These are phyloP conservation scores for Cryptosporidium muris DNA, from an alignment of 169 alveolate species.

Conservation along the genomic window DNA sequence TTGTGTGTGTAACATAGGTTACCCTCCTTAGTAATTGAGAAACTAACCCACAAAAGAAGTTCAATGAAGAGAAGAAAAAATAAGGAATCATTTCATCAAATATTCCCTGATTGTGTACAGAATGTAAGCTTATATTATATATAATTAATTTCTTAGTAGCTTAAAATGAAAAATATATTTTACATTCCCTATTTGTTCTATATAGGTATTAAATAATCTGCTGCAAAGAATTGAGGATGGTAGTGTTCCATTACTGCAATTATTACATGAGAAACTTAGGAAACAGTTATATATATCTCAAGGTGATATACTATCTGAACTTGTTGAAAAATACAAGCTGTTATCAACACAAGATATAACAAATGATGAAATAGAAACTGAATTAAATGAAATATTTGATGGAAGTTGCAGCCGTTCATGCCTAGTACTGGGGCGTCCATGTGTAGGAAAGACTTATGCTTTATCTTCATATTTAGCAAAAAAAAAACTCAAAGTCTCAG, in stretches of 20 bases:
- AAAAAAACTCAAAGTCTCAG: neutral
- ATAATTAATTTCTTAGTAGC: neutral
- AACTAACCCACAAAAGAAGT: no score
- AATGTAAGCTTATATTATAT: neutral
- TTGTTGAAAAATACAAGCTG: neutral
- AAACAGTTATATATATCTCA: neutral
- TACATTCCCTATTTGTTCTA: no score
- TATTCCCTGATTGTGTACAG: no score
- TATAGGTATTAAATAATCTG: conserved; percentile 32
- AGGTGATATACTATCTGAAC: neutral
- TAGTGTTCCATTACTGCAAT: conserved; percentile 4
- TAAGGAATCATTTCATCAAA: no score
- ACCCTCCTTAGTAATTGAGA: no score
- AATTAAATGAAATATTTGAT: conserved; percentile 28
- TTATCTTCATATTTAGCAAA: conserved; percentile 27
- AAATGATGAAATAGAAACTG: neutral
- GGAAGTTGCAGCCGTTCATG: conserved; percentile 49
- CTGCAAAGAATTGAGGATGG: neutral
- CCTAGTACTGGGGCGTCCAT: conserved; percentile 41
- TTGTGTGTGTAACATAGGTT: no score
- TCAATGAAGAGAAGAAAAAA: no score
- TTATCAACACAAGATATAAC: neutral
- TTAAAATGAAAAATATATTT: no score
- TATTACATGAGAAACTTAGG: conserved; percentile 29
- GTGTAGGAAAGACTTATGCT: conserved; percentile 37